Evolutionary conservation across 306 rosid species (phyloP).

Genomic region (Fragaria iinumae): DNA sequence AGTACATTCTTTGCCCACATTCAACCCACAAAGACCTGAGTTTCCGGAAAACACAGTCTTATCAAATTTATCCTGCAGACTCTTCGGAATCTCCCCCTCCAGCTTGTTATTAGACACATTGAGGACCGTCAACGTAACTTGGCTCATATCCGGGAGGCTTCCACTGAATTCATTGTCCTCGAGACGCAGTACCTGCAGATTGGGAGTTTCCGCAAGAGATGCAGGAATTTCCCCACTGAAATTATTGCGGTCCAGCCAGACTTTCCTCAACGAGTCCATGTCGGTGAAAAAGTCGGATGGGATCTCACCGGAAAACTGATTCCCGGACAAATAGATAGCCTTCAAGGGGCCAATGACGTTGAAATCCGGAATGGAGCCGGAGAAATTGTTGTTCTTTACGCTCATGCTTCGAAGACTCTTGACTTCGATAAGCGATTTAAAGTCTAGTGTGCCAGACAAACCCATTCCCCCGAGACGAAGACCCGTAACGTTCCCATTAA

Average conservation of each 20-base stretch:
- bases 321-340: constrained; percentile 53
- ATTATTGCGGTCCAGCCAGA: constrained; percentile 56
- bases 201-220: constrained; percentile 43
- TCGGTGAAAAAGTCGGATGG: constrained; percentile 43
- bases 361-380: constrained; percentile 64
- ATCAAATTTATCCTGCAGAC: constrained; percentile 35
- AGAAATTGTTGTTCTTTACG: constrained; percentile 50
- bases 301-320: constrained; percentile 68
- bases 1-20: constrained; percentile 34
- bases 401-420: constrained; percentile 48
- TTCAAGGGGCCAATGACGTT: constrained; percentile 49
- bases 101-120: constrained; percentile 63
- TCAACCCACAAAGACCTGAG: constrained; percentile 48
- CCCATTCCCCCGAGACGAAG: constrained; percentile 53
- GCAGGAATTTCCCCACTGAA: constrained; percentile 56
- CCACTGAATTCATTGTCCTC: constrained; percentile 70
- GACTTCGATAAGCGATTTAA: constrained; percentile 43
- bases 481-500: constrained; percentile 45
- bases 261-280: constrained; percentile 64
- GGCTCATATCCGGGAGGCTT: constrained; percentile 36
- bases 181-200: constrained; percentile 51
- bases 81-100: constrained; percentile 62
- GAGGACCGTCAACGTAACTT: constrained; percentile 26
- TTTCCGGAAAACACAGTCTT: constrained; percentile 48
- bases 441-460: constrained; percentile 40